A percentile compares a stretch with the other conserved stretches of the same genome.
These are phyloP conservation scores for Nemania sp. DNA, from an alignment of 2,329 filamentous ascomycete species.

Conservation along the genomic window DNA sequence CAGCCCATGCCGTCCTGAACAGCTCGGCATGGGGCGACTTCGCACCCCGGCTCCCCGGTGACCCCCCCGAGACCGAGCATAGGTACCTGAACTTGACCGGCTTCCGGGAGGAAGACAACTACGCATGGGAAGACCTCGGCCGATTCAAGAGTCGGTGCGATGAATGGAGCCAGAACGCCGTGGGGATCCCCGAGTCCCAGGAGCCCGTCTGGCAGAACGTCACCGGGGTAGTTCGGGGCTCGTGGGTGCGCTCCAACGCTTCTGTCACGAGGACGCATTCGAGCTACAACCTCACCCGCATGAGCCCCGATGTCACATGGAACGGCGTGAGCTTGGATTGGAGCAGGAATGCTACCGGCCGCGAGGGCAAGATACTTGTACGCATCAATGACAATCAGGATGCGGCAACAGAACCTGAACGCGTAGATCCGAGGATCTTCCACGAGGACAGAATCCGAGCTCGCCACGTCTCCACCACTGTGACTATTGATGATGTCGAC, in stretches of 20 bases:
- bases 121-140: conserved; percentile 76
- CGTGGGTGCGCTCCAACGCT: conserved; percentile 67
- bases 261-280: conserved; percentile 52
- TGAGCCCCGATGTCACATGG: conserved; percentile 70
- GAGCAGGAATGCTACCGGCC: conserved; percentile 79
- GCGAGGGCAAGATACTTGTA: conserved; percentile 69
- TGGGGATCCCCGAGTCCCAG: conserved; percentile 48
- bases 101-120: conserved; percentile 72
- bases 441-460: conserved; percentile 57
- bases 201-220: conserved; percentile 73
- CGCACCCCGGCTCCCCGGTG: conserved; percentile 45
- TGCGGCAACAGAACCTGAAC: conserved; percentile 49
- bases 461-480: conserved; percentile 70
- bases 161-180: conserved; percentile 61
- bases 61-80: conserved; percentile 37
- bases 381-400: conserved; percentile 63
- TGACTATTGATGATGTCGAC: conserved; percentile 73
- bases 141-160: conserved; percentile 68
- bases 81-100: conserved; percentile 75
- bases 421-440: conserved; percentile 41
- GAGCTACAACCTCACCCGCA: conserved; percentile 66
- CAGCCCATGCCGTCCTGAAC: conserved; percentile 59
- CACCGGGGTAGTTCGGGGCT: conserved; percentile 76
- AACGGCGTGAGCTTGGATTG: conserved; percentile 63
- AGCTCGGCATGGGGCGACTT: conserved; percentile 65